Evolutionary conservation across 192 early-diverging fungal genomes (phyloP), one percentile per base, ranked within the genome.

Genomic region (Gamsiella multidivaricata): DNA sequence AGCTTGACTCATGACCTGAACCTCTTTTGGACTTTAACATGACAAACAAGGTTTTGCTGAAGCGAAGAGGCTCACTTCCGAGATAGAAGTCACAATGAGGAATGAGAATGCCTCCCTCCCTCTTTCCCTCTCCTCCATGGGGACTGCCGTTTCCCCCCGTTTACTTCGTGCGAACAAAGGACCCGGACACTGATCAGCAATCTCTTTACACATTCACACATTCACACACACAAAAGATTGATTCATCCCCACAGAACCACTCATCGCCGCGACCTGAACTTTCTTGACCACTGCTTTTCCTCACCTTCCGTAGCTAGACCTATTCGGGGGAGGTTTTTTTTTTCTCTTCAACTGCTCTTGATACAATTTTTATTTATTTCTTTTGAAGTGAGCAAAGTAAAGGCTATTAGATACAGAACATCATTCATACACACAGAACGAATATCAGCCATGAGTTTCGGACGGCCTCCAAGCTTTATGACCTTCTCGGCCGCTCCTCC

Each of bases 401-500:
- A 6, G 15, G 5, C 5, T n/a, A 6, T n/a, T 17, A 47, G 10
- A 5, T 20, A 17, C 26, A 43, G 34, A 32, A 47, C 22, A 50
- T 32, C 17, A 31, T 8, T 17, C 8, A 59, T 28, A 34, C 12
- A 28, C 17, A 45, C 18, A 60, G 12, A 14, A 39, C 17, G 31
- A 7, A 36, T 65, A 62, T 37, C 62, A 56, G 73, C 11, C n/a
- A 94, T 94, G 92, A 88, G 88, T 71, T 94, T 90, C 79, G 92
- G 91, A 47, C 82, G 89, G 36, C 88, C 92, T 12, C 88, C 91
- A n/a, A 86, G 86, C 69, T 81, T 88, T 46, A 81, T 81, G 18
- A 85, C 92, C 41, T 88, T 86, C 43, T 84, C 85, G 0, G 81
- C 87, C 15, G 85, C 85, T 15, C 91, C 96, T 14, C 96, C 96